Percentiles rank a stretch among this genome's conserved stretches.
Evolutionary conservation across 2,329 filamentous ascomycete species (phyloP).

Genomic region (Penicillium occitanis): DNA sequence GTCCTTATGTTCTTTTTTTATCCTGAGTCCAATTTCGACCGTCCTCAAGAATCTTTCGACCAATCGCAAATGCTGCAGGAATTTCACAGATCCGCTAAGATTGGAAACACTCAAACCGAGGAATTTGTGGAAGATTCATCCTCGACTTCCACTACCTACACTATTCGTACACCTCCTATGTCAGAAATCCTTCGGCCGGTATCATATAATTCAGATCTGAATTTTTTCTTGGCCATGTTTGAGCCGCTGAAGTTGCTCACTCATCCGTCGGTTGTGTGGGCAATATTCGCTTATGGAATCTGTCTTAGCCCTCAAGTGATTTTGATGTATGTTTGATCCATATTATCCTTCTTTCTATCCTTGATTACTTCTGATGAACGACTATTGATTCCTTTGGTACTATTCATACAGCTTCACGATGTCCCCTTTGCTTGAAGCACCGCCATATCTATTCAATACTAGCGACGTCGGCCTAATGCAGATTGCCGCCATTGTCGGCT

Average conservation of each 20-base stretch:
- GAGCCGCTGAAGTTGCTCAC: background rate
- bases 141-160: background rate
- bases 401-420: background rate
- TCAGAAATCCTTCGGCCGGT: background rate
- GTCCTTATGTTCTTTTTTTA: background rate
- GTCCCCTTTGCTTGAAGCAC: background rate
- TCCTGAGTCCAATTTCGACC: background rate
- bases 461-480: constrained; percentile 11
- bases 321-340: background rate
- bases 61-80: background rate
- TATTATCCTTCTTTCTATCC: background rate
- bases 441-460: constrained; percentile 4
- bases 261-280: constrained; percentile 6
- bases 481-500: constrained; percentile 11
- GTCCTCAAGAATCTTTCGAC: background rate
- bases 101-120: background rate
- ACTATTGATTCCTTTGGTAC: background rate
- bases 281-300: background rate
- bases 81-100: background rate
- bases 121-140: background rate
- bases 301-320: constrained; percentile 7
- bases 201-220: background rate
- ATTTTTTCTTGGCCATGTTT: background rate
- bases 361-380: background rate
- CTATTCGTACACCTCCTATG: background rate